These are phyloP conservation scores for Quercus lobata DNA, from an alignment of 331 rosid species.

Conservation along the genomic window DNA sequence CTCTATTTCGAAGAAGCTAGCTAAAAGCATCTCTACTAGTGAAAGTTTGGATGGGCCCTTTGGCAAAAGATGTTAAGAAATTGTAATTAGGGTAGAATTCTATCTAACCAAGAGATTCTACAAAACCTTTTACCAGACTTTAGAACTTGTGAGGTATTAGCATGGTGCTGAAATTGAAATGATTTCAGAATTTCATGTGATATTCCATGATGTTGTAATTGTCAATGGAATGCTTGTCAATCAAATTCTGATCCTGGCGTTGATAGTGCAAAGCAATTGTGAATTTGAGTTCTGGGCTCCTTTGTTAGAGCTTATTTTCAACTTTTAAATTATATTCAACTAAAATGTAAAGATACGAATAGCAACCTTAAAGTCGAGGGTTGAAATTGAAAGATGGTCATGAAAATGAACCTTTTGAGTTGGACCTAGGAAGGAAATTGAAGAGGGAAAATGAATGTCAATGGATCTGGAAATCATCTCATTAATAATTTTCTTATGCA, in stretches of 20 bases:
- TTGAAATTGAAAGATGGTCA: too few species aligned
- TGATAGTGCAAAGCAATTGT: neutral
- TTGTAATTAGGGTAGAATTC: neutral
- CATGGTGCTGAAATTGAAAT: neutral
- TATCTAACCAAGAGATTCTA: neutral
- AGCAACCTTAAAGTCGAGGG: too few species aligned
- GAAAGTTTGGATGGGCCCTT: neutral
- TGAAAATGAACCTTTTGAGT: too few species aligned
- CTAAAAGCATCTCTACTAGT: slow-evolving; percentile 28
- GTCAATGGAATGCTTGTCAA: neutral
- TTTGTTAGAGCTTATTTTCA: too few species aligned
- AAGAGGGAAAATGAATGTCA: too few species aligned
- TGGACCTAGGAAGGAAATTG: too few species aligned
- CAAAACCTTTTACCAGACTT: neutral
- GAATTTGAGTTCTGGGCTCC: neutral
- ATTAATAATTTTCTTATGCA: too few species aligned
- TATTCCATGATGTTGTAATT: neutral
- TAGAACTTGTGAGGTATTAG: neutral
- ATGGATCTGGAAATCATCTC: too few species aligned
- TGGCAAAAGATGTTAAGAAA: neutral
- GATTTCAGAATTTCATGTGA: neutral
- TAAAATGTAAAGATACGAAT: too few species aligned
- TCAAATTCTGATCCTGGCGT: neutral
- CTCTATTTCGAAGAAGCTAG: slow-evolving; percentile 56
- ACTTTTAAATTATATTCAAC: too few species aligned